Conservation (phyloP, 306 rosid species). For the Prunus salicina region DNA sequence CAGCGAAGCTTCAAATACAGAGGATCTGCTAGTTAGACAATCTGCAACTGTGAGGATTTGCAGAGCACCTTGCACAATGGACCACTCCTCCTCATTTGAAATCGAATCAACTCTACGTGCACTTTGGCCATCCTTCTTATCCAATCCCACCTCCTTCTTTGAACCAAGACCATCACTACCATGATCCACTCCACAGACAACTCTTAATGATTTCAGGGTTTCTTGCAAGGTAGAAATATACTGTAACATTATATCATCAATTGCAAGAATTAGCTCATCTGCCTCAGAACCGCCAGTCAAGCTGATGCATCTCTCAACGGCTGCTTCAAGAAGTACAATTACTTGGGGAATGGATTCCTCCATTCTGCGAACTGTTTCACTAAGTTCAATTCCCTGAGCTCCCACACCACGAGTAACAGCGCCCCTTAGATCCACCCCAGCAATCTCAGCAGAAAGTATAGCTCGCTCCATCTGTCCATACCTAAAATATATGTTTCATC, state of each 20-base stretch:
- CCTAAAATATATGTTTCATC: constrained; percentile 41
- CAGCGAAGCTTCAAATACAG: constrained; percentile 96
- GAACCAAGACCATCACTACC: constrained; percentile 51
- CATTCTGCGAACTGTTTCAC: constrained; percentile 99
- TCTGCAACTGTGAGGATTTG: constrained; percentile 97
- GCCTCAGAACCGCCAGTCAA: constrained; percentile 99
- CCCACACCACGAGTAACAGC: constrained; percentile 98
- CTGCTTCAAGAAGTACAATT: constrained; percentile 88
- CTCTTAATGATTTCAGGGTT: constrained; percentile 84
- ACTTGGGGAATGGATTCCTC: constrained; percentile 98
- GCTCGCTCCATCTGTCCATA: constrained; percentile 99
- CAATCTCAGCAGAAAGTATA: constrained; percentile 88
- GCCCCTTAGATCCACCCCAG: constrained; percentile 96
- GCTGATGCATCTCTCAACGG: constrained; percentile 93
- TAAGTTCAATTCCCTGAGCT: constrained; percentile 98
- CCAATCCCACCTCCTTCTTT: constrained; percentile 63
- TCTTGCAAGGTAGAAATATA: constrained; percentile 88
- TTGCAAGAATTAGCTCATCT: constrained; percentile 84
- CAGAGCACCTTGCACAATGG: constrained; percentile 96
- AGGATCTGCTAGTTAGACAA: constrained; percentile 92
- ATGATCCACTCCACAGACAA: constrained; percentile 92
- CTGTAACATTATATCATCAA: constrained; percentile 88
- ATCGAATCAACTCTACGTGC: constrained; percentile 64
- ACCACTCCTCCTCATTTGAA: constrained; percentile 99
- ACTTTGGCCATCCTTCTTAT: constrained; percentile 71